A percentile compares a stretch with the other conserved stretches of the same genome.
Evolutionary conservation across 2,329 filamentous ascomycete genomes (phyloP).

Genomic region (Hymenoscyphus salicellus): DNA sequence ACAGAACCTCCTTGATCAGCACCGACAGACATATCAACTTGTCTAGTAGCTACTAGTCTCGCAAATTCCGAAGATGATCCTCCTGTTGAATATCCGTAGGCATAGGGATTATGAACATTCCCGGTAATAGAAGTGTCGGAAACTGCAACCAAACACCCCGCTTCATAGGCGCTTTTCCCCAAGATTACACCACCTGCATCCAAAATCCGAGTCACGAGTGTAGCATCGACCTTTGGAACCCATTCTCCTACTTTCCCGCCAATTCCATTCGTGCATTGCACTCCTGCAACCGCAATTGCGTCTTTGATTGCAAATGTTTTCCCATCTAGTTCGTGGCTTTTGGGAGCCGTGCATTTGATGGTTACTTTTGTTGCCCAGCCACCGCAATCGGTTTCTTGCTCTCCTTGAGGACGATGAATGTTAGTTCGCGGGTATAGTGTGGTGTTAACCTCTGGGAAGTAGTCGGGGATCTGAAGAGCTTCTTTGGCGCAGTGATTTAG

Average conservation of each 20-base stretch:
- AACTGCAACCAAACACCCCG: slow-evolving; percentile 29
- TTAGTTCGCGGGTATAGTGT: slow-evolving; percentile 26
- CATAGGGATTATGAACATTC: slow-evolving; percentile 43
- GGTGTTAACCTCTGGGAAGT: slow-evolving; percentile 21
- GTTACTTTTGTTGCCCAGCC: slow-evolving; percentile 44
- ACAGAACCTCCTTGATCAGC: slow-evolving; percentile 32
- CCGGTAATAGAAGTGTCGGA: slow-evolving; percentile 27
- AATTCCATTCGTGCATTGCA: slow-evolving; percentile 28
- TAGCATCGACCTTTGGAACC: slow-evolving; percentile 27
- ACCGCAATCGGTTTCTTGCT: slow-evolving; percentile 21
- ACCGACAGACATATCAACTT: slow-evolving; percentile 42
- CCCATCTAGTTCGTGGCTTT: slow-evolving; percentile 17
- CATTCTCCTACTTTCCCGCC: slow-evolving; percentile 21
- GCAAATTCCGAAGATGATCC: slow-evolving; percentile 49
- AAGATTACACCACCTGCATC: slow-evolving; percentile 25
- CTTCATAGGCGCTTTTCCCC: slow-evolving; percentile 29
- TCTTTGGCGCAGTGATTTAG: slow-evolving; percentile 27
- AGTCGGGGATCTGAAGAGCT: slow-evolving; percentile 23
- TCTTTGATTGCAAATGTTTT: slow-evolving; percentile 27
- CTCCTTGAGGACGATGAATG: slow-evolving; percentile 20
- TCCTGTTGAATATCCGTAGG: slow-evolving; percentile 46
- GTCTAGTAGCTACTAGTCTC: slow-evolving; percentile 44
- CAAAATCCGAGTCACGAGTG: slow-evolving; percentile 25
- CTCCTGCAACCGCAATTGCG: slow-evolving; percentile 27
- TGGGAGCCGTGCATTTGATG: slow-evolving; percentile 39